These are phyloP conservation scores for Colletotrichum plurivorum DNA, from an alignment of 2,329 filamentous ascomycete species.

Conservation along the genomic window DNA sequence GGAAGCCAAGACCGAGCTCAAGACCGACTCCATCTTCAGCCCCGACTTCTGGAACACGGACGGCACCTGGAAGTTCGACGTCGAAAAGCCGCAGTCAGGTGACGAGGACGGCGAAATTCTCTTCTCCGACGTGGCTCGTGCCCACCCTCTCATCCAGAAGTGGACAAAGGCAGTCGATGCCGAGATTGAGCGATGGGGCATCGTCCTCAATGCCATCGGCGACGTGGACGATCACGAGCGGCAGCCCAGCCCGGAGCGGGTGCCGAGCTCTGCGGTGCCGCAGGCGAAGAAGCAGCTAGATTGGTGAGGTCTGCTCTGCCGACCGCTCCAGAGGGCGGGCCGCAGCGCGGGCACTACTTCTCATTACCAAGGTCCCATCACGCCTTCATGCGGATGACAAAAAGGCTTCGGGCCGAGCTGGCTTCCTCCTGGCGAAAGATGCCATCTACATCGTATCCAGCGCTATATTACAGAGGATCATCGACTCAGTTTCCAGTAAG, in stretches of 20 bases:
- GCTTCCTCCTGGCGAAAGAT: background rate
- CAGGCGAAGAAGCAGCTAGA: conserved; percentile 52
- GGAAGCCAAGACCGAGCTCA: conserved; percentile 72
- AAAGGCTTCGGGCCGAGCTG: conserved; percentile 18
- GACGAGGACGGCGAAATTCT: conserved; percentile 59
- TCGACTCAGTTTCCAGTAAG: conserved; percentile 26
- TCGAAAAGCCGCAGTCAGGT: conserved; percentile 53
- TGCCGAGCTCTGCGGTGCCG: conserved; percentile 43
- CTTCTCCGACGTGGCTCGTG: conserved; percentile 74
- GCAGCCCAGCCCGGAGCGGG: conserved; percentile 46
- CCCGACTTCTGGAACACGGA: conserved; percentile 77
- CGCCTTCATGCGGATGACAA: conserved; percentile 1
- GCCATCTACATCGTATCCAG: background rate
- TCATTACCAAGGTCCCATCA: conserved; percentile 2
- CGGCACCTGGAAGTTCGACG: conserved; percentile 78
- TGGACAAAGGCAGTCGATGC: conserved; percentile 65
- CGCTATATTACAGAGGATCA: conserved; percentile 1
- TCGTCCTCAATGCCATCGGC: conserved; percentile 48
- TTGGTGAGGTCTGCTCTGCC: conserved; percentile 48
- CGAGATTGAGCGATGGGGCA: conserved; percentile 51
- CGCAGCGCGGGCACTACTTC: conserved; percentile 15
- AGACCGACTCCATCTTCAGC: conserved; percentile 74
- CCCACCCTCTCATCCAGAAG: conserved; percentile 76
- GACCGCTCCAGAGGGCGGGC: background rate
- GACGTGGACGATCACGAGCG: conserved; percentile 50